A percentile compares a stretch with the other conserved stretches of the same genome.
phyloP scores from a whole-genome alignment of 148 eudicot genomes.

The Salicornia ramosissima region DNA sequence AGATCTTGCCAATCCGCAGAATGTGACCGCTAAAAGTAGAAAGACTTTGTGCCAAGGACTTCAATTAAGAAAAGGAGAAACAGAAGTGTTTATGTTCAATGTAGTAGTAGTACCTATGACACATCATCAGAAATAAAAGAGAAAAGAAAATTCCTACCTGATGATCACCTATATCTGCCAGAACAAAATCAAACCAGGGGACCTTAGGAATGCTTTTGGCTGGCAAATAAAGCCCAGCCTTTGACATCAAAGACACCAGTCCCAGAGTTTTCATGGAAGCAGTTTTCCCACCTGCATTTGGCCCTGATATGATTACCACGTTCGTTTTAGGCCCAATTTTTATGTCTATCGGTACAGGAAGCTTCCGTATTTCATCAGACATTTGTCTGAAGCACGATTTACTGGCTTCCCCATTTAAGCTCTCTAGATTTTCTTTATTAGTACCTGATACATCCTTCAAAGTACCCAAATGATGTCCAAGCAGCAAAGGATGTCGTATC shows the following conservation, averaged over 20 bases:
- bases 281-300: constrained; percentile 98
- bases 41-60: constrained; percentile 92
- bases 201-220: constrained; percentile 58
- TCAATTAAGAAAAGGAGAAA: constrained; percentile 25
- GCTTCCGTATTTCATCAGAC: constrained; percentile 28
- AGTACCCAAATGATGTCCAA: constrained; percentile 47
- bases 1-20: constrained; percentile 58
- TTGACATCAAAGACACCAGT: constrained; percentile 74
- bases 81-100: constrained; percentile 21
- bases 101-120: not conserved
- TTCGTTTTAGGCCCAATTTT: constrained; percentile 49
- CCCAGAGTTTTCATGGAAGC: constrained; percentile 97
- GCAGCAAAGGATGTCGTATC: constrained; percentile 75
- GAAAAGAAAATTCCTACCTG: constrained; percentile 49
- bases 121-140: not conserved
- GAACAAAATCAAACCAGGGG: constrained; percentile 94
- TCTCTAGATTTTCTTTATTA: constrained; percentile 23
- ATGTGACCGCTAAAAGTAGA: constrained; percentile 97
- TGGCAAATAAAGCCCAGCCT: constrained; percentile 92
- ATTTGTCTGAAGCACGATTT: constrained; percentile 14
- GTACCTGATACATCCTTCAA: constrained; percentile 23
- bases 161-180: constrained; percentile 94
- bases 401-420: constrained; percentile 29
- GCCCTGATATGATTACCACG: constrained; percentile 93
- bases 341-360: constrained; percentile 82